phyloP scores from a whole-genome alignment of 2,329 filamentous ascomycete species.

The Cladosporium cucumerinum region DNA sequence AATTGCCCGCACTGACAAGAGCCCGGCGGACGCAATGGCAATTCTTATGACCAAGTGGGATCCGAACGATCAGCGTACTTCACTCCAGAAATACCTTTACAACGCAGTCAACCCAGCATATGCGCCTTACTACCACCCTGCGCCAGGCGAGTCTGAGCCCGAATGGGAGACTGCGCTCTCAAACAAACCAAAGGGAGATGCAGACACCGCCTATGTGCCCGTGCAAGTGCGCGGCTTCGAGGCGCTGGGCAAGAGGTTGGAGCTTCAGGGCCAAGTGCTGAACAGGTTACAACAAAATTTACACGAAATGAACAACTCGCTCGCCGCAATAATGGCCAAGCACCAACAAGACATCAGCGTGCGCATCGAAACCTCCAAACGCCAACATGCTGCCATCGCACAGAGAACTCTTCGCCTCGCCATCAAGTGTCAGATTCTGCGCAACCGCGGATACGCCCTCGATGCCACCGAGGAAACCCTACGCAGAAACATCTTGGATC shows the following conservation, averaged over 20 bases:
- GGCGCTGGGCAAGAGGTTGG: slow-evolving; percentile 67
- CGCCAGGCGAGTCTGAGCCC: slow-evolving; percentile 66
- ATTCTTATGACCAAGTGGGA: slow-evolving; percentile 72
- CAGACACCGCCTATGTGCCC: slow-evolving; percentile 65
- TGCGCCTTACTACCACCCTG: slow-evolving; percentile 73
- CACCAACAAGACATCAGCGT: slow-evolving; percentile 76
- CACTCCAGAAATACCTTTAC: slow-evolving; percentile 83
- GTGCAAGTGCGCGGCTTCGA: slow-evolving; percentile 72
- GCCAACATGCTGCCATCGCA: slow-evolving; percentile 69
- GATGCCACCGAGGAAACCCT: slow-evolving; percentile 76
- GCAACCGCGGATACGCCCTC: slow-evolving; percentile 77
- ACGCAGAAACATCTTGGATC: slow-evolving; percentile 64
- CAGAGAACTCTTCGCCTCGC: slow-evolving; percentile 72
- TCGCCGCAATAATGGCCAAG: slow-evolving; percentile 68
- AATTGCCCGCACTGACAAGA: slow-evolving; percentile 56
- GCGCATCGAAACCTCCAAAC: slow-evolving; percentile 66
- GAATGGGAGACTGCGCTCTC: slow-evolving; percentile 83
- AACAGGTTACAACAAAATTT: slow-evolving; percentile 67
- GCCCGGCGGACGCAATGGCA: slow-evolving; percentile 70
- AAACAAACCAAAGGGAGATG: slow-evolving; percentile 62
- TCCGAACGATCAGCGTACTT: slow-evolving; percentile 63
- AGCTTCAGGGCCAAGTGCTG: slow-evolving; percentile 67
- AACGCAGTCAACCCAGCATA: slow-evolving; percentile 73
- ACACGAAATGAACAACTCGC: slow-evolving; percentile 73
- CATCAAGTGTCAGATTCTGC: slow-evolving; percentile 73